phyloP scores from a whole-genome alignment of 257 asterid genomes.

The Handroanthus guayacan region DNA sequence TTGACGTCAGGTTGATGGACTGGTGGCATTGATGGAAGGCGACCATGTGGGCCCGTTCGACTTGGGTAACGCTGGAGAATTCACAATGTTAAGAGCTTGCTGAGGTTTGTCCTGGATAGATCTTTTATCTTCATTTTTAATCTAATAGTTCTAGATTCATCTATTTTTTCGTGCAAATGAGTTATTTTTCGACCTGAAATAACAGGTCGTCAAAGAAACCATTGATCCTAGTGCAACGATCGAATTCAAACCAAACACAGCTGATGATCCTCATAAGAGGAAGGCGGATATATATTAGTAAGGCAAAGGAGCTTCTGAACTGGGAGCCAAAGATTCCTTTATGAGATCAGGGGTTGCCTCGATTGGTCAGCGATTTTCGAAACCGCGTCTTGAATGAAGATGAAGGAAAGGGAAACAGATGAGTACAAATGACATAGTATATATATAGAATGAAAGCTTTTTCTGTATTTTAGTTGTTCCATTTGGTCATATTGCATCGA shows the following conservation, averaged over 20 bases:
- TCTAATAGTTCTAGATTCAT: not conserved
- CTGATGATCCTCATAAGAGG: conserved; percentile 92
- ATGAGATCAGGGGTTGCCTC: conserved; percentile 81
- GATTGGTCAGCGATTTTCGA: conserved; percentile 77
- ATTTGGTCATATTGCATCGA: conserved; percentile 27
- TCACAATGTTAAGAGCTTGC: conserved; percentile 71
- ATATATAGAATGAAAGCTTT: conserved; percentile 41
- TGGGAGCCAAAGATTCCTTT: conserved; percentile 89
- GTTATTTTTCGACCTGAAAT: not conserved
- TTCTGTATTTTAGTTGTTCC: conserved; percentile 17
- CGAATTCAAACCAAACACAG: conserved; percentile 80
- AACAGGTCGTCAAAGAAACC: conserved; percentile 84
- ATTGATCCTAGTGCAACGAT: conserved; percentile 81
- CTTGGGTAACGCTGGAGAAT: conserved; percentile 69
- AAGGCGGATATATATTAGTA: conserved; percentile 85
- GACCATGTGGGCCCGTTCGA: conserved; percentile 70
- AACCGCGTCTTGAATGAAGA: conserved; percentile 93
- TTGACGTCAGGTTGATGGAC: conserved; percentile 54
- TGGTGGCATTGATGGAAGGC: conserved; percentile 64
- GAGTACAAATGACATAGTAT: conserved; percentile 22
- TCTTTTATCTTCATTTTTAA: not conserved
- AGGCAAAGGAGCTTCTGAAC: conserved; percentile 76
- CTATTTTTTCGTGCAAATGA: conserved; percentile 9
- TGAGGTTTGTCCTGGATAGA: conserved; percentile 46
- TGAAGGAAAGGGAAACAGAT: conserved; percentile 77